Base-by-base conservation (phyloP, 75 land plant genomes). In the Pinus taeda region DNA sequence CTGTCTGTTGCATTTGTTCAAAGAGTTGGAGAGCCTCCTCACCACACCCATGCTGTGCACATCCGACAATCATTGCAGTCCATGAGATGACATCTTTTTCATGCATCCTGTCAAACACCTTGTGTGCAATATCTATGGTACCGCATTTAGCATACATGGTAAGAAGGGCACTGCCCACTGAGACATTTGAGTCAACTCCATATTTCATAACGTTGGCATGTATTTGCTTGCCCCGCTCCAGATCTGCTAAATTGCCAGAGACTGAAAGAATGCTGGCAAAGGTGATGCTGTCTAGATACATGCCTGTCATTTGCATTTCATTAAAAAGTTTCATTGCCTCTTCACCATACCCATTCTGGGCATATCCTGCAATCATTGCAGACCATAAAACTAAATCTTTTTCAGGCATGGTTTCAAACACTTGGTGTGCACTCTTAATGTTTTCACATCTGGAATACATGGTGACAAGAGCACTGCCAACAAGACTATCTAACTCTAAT, bases 81-180 rank as follows among this genome's bases (percentile, higher is more conserved):
- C 83, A 81, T 42, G 73, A 30, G 13, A 70, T 33, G 11, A 81
- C 24, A 81, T 65, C 45, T 57, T 49, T 11, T 15, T 42, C 59
- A 33, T 22, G 45, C 56, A 77, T 57, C 8, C 69, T 18, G n/a
- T 26, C 71, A 55, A 81, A 81, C 57, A 81, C 74, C 55, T 22
- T 65, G 64, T n/a, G 70, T 57, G 83, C 59, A 71, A 55, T 58
- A 39, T 57, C 61, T 30, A 78, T 15, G 60, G 57, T 76, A 17
- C 80, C 81, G 58, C 83, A 77, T 71, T 81, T 78, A 6, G 81
- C 81, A 78, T 81, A 81, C 83, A 81, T 81, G n/a, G 29, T 45
- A 37, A 81, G 30, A 13, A 81, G 66, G 26, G 81, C 22, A 57
- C 21, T 79, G 56, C 62, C 74, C 62, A 81, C 61, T 8, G 20